Conservation (phyloP, 345 rosid genomes). For the Firmiana major region DNA sequence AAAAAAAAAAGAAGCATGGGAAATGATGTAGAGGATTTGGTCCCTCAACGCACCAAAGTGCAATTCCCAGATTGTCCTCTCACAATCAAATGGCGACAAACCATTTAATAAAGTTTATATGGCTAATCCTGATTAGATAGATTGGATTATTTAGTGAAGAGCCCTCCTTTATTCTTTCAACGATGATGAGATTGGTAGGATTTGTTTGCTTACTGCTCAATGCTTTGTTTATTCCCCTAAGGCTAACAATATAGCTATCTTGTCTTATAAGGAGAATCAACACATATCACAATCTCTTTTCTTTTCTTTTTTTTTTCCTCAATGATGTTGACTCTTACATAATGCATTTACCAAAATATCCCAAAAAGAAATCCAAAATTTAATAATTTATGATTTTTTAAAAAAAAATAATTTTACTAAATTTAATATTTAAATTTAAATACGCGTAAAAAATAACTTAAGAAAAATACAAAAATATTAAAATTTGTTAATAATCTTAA, state of each 20-base stretch:
- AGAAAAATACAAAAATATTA: background rate
- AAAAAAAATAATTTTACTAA: no score
- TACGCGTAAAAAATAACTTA: background rate
- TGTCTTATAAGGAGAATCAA: conserved; percentile 26
- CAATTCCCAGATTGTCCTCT: background rate
- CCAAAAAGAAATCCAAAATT: no score
- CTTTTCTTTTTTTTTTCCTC: background rate
- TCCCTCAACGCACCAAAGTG: conserved; percentile 3
- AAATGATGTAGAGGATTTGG: background rate
- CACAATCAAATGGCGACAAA: background rate
- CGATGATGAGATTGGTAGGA: conserved; percentile 12
- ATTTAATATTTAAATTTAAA: no score
- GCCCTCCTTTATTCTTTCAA: background rate
- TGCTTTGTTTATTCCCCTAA: conserved; percentile 13
- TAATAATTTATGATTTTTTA: no score
- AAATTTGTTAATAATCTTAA: no score
- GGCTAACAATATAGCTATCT: conserved; percentile 3
- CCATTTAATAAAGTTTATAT: background rate
- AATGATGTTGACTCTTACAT: background rate
- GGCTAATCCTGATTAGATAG: background rate
- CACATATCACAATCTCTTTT: background rate
- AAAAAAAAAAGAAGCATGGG: background rate
- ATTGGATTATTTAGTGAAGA: background rate
- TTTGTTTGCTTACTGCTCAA: background rate
- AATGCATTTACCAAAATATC: background rate